phyloP scores from a whole-genome alignment of 495 filamentous ascomycete species.

The Jackrogersella minutella region DNA sequence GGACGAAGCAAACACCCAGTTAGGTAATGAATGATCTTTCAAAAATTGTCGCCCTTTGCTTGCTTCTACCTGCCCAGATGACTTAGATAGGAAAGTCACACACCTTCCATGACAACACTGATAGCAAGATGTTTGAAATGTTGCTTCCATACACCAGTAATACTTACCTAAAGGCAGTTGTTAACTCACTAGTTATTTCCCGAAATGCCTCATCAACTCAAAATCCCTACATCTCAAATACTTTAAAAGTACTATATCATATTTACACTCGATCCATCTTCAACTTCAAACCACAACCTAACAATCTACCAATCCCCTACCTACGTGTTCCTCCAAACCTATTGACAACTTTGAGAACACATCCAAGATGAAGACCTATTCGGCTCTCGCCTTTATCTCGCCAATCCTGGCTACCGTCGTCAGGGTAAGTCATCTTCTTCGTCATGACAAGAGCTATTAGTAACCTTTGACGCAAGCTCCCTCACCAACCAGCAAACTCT shows the following conservation, averaged over 20 bases:
- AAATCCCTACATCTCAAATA: not conserved
- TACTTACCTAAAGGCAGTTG: not conserved
- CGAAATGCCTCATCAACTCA: not conserved
- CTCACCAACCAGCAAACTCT: not conserved
- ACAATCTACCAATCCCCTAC: not conserved
- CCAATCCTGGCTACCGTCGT: conserved; percentile 7
- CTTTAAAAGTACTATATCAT: not conserved
- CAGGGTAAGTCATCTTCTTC: conserved; percentile 1
- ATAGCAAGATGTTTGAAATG: not conserved
- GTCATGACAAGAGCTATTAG: not conserved
- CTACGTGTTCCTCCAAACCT: not conserved
- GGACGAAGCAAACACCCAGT: not conserved
- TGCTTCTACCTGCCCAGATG: not conserved
- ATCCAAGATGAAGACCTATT: conserved; percentile 22
- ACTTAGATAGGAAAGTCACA: not conserved
- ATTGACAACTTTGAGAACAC: not conserved
- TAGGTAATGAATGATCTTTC: no score
- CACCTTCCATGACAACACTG: not conserved
- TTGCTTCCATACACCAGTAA: not conserved
- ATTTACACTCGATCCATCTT: no score
- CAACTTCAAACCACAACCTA: not conserved
- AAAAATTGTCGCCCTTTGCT: not conserved
- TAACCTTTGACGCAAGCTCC: not conserved
- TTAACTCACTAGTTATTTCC: not conserved
- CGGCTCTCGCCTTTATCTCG: conserved; percentile 6